These are phyloP conservation scores for Globisporangium barbulae DNA, from an alignment of 352 stramenopile species.

Conservation along the genomic window DNA sequence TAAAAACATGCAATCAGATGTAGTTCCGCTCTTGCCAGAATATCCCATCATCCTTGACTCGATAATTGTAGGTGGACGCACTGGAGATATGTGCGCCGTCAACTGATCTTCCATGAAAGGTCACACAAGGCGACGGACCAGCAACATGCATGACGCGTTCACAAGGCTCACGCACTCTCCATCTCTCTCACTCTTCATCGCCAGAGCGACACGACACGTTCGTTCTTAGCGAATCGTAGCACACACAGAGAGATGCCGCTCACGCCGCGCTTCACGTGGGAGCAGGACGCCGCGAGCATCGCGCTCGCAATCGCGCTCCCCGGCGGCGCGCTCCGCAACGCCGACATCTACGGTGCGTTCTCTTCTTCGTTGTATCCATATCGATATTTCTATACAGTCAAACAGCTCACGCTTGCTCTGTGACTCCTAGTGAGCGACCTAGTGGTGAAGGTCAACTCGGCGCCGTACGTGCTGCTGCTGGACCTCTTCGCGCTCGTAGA, in stretches of 20 bases:
- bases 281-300: conserved; percentile 48
- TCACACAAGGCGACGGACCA: too few relatives aligned
- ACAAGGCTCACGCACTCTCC: background rate
- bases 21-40: too few relatives aligned
- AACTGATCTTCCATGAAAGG: too few relatives aligned
- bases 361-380: background rate
- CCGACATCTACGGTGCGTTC: conserved; percentile 67
- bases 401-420: background rate
- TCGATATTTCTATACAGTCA: background rate
- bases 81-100: too few relatives aligned
- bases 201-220: too few relatives aligned
- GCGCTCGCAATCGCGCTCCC: conserved; percentile 54
- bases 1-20: too few relatives aligned
- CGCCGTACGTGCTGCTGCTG: conserved; percentile 72
- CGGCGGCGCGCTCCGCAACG: conserved; percentile 38
- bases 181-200: background rate
- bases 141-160: too few relatives aligned
- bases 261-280: conserved; percentile 60
- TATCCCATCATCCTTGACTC: too few relatives aligned
- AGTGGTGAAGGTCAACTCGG: conserved; percentile 75
- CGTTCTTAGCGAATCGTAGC: background rate
- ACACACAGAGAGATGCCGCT: conserved; percentile 45
- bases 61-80: too few relatives aligned
- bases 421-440: conserved; percentile 59
- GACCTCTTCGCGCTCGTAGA: conserved; percentile 63